Evolutionary conservation across 1,284 basidiomycete genomes (phyloP).

Genomic region (Exobasidium cylindrosporum): DNA sequence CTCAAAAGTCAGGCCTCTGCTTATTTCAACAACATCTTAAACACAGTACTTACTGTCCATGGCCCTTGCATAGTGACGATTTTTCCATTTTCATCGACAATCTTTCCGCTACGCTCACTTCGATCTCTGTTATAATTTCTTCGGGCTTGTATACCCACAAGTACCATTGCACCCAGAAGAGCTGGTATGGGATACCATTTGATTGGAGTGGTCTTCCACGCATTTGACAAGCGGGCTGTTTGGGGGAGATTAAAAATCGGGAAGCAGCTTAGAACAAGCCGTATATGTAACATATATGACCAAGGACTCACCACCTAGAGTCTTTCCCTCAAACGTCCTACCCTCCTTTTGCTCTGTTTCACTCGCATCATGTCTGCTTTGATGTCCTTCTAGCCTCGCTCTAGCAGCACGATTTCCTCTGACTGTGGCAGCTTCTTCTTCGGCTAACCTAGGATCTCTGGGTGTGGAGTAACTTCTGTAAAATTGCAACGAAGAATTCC

Average conservation of each 20-base stretch:
- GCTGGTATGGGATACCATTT: constrained; percentile 95
- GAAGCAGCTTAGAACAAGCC: not conserved
- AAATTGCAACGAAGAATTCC: not conserved
- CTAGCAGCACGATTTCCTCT: constrained; percentile 38
- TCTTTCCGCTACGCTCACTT: constrained; percentile 35
- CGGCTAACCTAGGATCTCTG: constrained; percentile 36
- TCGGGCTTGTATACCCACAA: constrained; percentile 64
- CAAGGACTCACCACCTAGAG: not conserved
- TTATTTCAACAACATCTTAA: not conserved
- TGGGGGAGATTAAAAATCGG: constrained; percentile 13
- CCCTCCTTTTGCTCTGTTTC: constrained; percentile 1
- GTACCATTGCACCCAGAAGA: constrained; percentile 62
- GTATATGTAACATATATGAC: not conserved
- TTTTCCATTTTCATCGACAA: constrained; percentile 64
- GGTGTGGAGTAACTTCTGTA: not conserved
- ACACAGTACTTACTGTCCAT: constrained; percentile 78
- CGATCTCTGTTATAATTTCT: constrained; percentile 60
- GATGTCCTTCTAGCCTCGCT: constrained; percentile 14
- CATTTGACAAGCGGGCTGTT: constrained; percentile 62
- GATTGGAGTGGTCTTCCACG: constrained; percentile 83
- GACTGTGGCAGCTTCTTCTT: constrained; percentile 44
- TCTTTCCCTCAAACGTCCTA: constrained; percentile 15
- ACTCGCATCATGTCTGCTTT: not conserved
- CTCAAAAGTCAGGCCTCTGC: not conserved
- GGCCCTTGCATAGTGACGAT: constrained; percentile 75